Base-by-base conservation (phyloP, 371 early-diverging fungal species). In the Quaeritorhiza haematococci region DNA sequence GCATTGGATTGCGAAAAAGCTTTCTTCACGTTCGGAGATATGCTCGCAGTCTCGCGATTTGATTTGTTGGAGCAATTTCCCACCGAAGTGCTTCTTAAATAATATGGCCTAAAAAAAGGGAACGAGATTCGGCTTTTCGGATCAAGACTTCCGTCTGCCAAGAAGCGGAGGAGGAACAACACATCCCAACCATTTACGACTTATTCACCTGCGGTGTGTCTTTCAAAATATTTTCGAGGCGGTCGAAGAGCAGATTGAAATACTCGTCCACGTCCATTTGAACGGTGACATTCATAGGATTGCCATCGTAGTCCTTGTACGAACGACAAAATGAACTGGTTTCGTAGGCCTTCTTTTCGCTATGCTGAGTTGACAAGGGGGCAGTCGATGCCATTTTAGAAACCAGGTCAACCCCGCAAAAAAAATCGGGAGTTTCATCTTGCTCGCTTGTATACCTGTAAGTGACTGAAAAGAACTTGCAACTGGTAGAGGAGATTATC, bases 231-330 rank as follows among this genome's bases (percentile, higher is more conserved):
- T 53, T 69, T 59, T 78, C 79, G 27, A 79, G 56, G 2, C 78
- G 68, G 44, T 80, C 80, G 62, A 79, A 76, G 3, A 81, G 64
- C 35, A 74, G 66, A 56, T 65, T 81, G 63, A 79, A 79, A 35
- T 68, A 76, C 60, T 76, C 76, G 28, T 76, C 76, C 19, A 80
- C 79, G 38, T 79, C 79, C 81, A 79, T 82, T 43, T 79, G 79
- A 33, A 78, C 63, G 3, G 69, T 69, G 0, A 71, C 71, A 48
- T 78, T 78, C 63, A 76, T 64, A 8, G 69, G 64, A 33, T 76
- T 61, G 0, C 80, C 80, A 35, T 79, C 81, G 59, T 65, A 62
- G 32, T 80, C 82, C 60, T 68, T 74, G 61, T 70, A 82, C 0
- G 76, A 58, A 15, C 64, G 62, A 23, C 72, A 76, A 47, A 78